Evolutionary conservation across 2,329 filamentous ascomycete genomes (phyloP).

Genomic region (Pseudogymnoascus destructans): DNA sequence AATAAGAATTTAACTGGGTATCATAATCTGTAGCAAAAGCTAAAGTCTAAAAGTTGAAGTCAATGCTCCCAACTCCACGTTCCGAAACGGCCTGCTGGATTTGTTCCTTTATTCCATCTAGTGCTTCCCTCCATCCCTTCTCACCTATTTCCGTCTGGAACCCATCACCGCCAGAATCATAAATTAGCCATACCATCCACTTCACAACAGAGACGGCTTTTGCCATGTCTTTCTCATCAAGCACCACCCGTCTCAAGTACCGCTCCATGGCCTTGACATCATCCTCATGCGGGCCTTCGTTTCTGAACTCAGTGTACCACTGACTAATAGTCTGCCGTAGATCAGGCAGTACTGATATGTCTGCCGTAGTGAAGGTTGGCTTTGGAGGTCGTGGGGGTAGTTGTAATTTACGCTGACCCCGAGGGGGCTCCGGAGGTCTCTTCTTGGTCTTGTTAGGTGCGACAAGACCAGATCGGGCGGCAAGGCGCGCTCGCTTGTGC

Average conservation of each 20-base stretch:
- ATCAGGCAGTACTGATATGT: constrained; percentile 43
- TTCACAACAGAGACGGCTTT: constrained; percentile 59
- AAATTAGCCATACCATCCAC: constrained; percentile 50
- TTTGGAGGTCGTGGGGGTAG: constrained; percentile 37
- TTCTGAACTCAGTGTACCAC: constrained; percentile 62
- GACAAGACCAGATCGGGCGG: constrained; percentile 40
- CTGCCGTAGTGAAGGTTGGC: constrained; percentile 49
- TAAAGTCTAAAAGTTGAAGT: constrained; percentile 27
- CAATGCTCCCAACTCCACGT: constrained; percentile 43
- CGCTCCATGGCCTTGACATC: constrained; percentile 63
- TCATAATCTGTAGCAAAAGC: neutral
- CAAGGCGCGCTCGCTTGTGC: constrained; percentile 48
- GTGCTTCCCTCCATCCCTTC: constrained; percentile 34
- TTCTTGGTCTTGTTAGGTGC: constrained; percentile 19
- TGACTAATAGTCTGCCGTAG: constrained; percentile 60
- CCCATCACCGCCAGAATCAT: constrained; percentile 32
- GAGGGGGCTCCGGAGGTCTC: constrained; percentile 14
- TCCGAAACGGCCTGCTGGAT: constrained; percentile 43
- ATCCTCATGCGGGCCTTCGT: constrained; percentile 63
- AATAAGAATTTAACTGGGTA: neutral
- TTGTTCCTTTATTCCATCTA: constrained; percentile 33
- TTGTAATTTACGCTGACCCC: constrained; percentile 26
- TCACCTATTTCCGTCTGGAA: constrained; percentile 29
- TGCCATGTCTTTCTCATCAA: constrained; percentile 62
- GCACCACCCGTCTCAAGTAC: constrained; percentile 60